phyloP scores from a whole-genome alignment of 306 rosid species.

The Sphenostylis stenocarpa region DNA sequence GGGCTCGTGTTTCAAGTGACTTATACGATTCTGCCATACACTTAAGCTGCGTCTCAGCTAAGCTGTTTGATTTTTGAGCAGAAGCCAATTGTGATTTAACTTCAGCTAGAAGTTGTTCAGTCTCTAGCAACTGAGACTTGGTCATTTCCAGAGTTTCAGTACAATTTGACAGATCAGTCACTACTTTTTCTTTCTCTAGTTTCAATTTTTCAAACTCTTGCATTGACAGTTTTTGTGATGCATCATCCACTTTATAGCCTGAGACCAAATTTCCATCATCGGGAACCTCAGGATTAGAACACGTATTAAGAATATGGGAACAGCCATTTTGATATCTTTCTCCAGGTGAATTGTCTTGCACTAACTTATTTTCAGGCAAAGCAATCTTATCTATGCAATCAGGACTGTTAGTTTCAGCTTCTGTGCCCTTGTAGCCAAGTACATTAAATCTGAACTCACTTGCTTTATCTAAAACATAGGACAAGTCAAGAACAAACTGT shows the following conservation, averaged over 20 bases:
- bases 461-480: constrained; percentile 74
- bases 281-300: constrained; percentile 81
- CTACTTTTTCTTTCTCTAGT: constrained; percentile 63
- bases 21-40: constrained; percentile 98
- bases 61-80: constrained; percentile 75
- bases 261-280: constrained; percentile 76
- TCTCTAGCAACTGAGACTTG: constrained; percentile 72
- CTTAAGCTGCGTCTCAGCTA: constrained; percentile 93
- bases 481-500: constrained; percentile 77
- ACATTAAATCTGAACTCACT: constrained; percentile 72
- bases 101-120: constrained; percentile 87
- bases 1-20: constrained; percentile 79
- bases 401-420: constrained; percentile 70
- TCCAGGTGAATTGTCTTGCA: constrained; percentile 56
- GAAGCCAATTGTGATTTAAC: constrained; percentile 76
- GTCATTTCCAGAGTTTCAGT: constrained; percentile 71
- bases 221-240: constrained; percentile 47
- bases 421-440: constrained; percentile 67
- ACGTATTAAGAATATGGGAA: constrained; percentile 49
- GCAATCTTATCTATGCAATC: constrained; percentile 98
- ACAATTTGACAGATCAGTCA: constrained; percentile 63
- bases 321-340: constrained; percentile 66
- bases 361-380: constrained; percentile 76
- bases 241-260: constrained; percentile 42
- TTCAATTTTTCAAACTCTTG: constrained; percentile 75